Base-by-base conservation (phyloP, 176 grass and related monocot genomes). In the Canna indica region DNA sequence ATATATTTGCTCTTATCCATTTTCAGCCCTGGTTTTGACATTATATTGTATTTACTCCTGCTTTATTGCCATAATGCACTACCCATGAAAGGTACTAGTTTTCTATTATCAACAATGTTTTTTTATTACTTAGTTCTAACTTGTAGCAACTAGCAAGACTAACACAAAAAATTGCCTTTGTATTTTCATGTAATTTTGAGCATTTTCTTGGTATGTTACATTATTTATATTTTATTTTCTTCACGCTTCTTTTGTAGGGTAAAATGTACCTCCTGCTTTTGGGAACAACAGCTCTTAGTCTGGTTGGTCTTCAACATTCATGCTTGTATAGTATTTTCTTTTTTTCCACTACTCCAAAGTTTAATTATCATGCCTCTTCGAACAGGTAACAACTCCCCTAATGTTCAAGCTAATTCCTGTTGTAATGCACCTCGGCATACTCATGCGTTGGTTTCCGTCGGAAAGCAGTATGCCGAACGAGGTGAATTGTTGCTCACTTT, bases 251-350 rank as follows among this genome's bases (percentile, higher is more conserved):
- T 81, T 64, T 85, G 24, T 70, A 99, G 94, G 86, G 82, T 17
- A 99, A 93, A 88, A 99, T 99, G 94, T 99, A 99, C 85, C 84
- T 99, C 30, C 57, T 99, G 75, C 83, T 99, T 85, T 77, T 99
- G 59, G 94, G 94, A 81, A 93, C 90, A 66, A 99, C 94, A 34
- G 90, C 94, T 36, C 90, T 99, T 87, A 99, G 90, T 67, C 90
- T 99, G 82, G 90, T 99, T 76, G 74, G 76, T 57, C 47, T 79
- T 82, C 79, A 26, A 28, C 52, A 59, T 67, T 59, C 5, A 24
- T 70, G 44, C 7, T 31, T 46, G 15, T 66, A 34, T 2, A 41
- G n/a, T 17, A 25, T 11, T 20, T 7, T 11, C 24, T 7, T 47
- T 69, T 9, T 69, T 69, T 10, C 18, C 10, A 20, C 45, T 26